Evolutionary conservation across 129 eudicot genomes (phyloP).

Genomic region (Flaveria ramosissima): DNA sequence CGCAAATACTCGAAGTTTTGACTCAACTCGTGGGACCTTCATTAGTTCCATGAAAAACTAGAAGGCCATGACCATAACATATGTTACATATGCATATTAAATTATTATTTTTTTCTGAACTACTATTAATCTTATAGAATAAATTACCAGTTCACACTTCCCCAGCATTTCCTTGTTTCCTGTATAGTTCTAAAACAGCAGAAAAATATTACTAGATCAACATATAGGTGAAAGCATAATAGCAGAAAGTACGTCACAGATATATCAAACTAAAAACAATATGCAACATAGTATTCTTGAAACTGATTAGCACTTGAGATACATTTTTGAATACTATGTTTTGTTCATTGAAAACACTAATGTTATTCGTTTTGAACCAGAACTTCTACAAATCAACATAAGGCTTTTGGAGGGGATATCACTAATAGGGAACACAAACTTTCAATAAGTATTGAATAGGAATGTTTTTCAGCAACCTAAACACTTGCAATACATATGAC

Average conservation of each 20-base stretch:
- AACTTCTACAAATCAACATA: not conserved
- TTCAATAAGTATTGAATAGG: not conserved
- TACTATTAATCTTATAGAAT: conserved; percentile 5
- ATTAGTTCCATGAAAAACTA: conserved; percentile 28
- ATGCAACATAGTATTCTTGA: not conserved
- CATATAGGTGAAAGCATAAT: conserved; percentile 3
- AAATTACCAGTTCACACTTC: conserved; percentile 90
- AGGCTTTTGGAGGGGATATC: not conserved
- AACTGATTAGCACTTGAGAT: not conserved
- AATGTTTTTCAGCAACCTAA: not conserved
- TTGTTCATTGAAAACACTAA: not conserved
- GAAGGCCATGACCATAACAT: conserved; percentile 16
- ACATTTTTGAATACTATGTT: not conserved
- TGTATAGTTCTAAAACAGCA: conserved; percentile 62
- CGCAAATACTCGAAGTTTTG: conserved; percentile 67
- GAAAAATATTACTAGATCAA: conserved; percentile 21
- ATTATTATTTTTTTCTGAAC: conserved; percentile 8
- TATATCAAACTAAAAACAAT: conserved; percentile 3
- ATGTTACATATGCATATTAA: not conserved
- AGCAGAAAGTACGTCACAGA: not conserved
- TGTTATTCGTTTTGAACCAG: not conserved
- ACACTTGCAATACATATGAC: not conserved
- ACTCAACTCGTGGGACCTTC: conserved; percentile 28
- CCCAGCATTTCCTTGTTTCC: conserved; percentile 97
- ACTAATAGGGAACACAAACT: conserved; percentile 2